phyloP scores from a whole-genome alignment of 345 rosid genomes.

The Eucalyptus marginata region DNA sequence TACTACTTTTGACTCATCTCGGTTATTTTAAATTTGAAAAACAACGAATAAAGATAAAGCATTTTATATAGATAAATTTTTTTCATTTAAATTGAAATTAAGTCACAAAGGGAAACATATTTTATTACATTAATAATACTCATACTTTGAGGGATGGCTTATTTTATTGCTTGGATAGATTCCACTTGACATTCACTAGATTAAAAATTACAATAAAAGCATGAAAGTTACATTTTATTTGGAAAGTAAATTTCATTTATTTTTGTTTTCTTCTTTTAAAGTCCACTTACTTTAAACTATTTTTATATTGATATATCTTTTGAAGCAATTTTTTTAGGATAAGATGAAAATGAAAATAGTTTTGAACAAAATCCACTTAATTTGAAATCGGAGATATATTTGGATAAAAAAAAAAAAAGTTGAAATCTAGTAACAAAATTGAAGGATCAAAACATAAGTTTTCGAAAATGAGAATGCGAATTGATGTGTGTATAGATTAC shows the following conservation, averaged over 20 bases:
- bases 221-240: neutral
- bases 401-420: neutral
- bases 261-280: neutral
- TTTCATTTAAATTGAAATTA: neutral
- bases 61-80: neutral
- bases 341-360: neutral
- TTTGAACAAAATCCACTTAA: neutral
- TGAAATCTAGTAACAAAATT: neutral
- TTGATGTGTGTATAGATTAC: neutral
- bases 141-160: neutral
- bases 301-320: neutral
- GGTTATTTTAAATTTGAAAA: neutral
- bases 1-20: neutral
- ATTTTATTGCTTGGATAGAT: neutral
- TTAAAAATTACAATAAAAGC: neutral
- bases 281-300: neutral
- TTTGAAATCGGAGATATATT: neutral
- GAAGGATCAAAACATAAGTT: neutral
- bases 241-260: neutral
- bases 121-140: neutral
- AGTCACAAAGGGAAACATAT: neutral
- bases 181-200: neutral
- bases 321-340: neutral
- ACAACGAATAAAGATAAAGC: neutral
- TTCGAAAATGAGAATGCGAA: neutral